Evolutionary conservation across 192 early-diverging fungal genomes (phyloP), one percentile per base, ranked within the genome.

Genomic region (Kickxella alabastrina): DNA sequence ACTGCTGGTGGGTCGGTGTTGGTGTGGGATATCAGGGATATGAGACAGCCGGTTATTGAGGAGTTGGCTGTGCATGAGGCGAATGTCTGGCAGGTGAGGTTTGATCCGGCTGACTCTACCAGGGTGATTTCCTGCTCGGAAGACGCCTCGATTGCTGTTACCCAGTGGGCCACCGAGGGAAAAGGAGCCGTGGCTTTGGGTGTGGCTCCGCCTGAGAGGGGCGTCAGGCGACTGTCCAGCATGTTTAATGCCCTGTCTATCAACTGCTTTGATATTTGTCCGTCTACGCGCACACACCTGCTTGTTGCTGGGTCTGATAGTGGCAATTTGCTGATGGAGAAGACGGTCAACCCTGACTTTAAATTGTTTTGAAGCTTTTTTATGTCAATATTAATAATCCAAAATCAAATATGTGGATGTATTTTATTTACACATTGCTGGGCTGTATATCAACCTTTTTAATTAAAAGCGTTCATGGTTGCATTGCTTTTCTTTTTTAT

Each of bases 261-360:
- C 27, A 75, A 67, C 51, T 68, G 71, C 54, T 43, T 79, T 22
- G 72, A 79, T 29, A 48, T 66, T 23, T 74, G 71, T 17, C 63
- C 66, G 9, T 65, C 54, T 19, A 67, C 67, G 12, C 47, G 63
- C 23, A 43, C 65, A 2, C 52, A 47, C 22, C 14, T 75, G 26
- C 43, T 79, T 3, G 59, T 75, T 42, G 77, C 77, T 9, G 77
- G 77, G 28, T 68, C 77, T 1, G 72, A 75, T 43, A 71, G 67
- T 38, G 72, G 62, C 21, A 79, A 75, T 40, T 24, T 79, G 37
- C 40, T 79, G 41, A 52, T 75, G 45, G 67, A 70, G 15, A 59
- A 44, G 29, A 52, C 26, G 17, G 17, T 22, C 46, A 19, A 12
- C 31, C 6, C 6, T 12, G 31, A 12, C 6, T 32, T 32, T 32